phyloP scores from a whole-genome alignment of 768 basidiomycete genomes.

The Lentinula detonsa region DNA sequence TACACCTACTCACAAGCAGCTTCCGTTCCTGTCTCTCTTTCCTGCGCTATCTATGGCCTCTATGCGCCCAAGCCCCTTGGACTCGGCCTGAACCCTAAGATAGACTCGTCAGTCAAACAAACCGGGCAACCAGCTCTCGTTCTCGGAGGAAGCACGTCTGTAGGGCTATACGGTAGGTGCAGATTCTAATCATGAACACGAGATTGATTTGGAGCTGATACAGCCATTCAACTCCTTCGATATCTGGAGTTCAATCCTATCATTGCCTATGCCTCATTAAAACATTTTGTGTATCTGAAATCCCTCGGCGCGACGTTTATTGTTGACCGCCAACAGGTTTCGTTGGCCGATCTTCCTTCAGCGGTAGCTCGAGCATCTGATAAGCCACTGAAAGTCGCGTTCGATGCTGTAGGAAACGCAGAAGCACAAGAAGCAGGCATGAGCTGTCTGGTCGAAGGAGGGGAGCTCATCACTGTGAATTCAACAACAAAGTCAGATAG shows the following conservation, averaged over 20 bases:
- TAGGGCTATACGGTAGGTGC: constrained; percentile 39
- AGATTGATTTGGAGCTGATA: no score
- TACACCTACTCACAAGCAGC: constrained; percentile 17
- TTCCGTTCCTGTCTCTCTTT: constrained; percentile 18
- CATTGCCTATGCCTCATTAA: constrained; percentile 21
- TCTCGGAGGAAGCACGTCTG: constrained; percentile 41
- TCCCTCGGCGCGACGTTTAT: constrained; percentile 23
- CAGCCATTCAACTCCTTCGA: constrained; percentile 20
- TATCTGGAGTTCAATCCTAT: constrained; percentile 20
- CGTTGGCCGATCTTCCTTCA: background rate
- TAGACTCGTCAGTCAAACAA: constrained; percentile 33
- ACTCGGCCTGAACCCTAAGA: constrained; percentile 32
- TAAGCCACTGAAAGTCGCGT: background rate
- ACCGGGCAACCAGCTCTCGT: constrained; percentile 38
- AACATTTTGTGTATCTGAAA: constrained; percentile 14
- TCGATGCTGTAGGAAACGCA: background rate
- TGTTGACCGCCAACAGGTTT: constrained; percentile 4
- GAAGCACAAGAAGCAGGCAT: background rate
- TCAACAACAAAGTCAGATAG: background rate
- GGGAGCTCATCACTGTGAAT: background rate
- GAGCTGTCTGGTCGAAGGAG: background rate
- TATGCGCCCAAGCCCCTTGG: constrained; percentile 24
- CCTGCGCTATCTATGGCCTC: constrained; percentile 18
- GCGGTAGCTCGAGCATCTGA: background rate
- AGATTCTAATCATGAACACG: background rate